Base-by-base conservation (phyloP, 768 basidiomycete genomes). In the Agaricus subrufescens region DNA sequence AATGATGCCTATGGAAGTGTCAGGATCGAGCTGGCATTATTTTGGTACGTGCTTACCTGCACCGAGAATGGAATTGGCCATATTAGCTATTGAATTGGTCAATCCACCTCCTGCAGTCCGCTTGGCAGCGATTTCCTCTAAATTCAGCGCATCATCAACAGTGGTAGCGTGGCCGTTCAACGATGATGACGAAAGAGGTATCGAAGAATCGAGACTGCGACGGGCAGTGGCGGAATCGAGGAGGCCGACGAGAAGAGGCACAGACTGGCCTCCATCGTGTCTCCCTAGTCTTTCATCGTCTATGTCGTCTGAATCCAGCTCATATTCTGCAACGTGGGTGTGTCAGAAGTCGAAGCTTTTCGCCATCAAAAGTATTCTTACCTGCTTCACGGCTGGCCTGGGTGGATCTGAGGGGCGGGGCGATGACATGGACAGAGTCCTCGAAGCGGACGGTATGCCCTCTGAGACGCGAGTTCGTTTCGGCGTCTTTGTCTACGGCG, bases 61-160 rank as follows among this genome's bases (percentile, higher is more conserved):
- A 43, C 95, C 95, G 12, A 98, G 73, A 34, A 98, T 97, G 1
- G 91, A 94, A 67, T 98, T 98, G 23, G 93, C 90, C 96, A 97
- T 97, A 67, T 95, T 91, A 23, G 91, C 88, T 56, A 91, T 79
- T 7, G 90, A 92, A 64, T 91, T 85, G 1, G 92, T 9, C 74
- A 94, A 70, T 0, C 86, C 84, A 23, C 91, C 90, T 45, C 91
- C 89, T 0, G 84, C 80, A 39, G 71, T 76, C 45, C 76, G 75
- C 67, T 87, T 87, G 23, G 79, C 77, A 43, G 85, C 83, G 30
- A 95, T 71, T 58, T 87, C 85, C 56, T 94, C 82, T 64, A 94
- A 68, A 73, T 94, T 78, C 54, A 88, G 60, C 38, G 79, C 60
- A 46, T 70, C 57, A 60, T 76, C 63, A 58, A 69, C 70, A 26